phyloP scores from a whole-genome alignment of 345 rosid genomes.

The Angophora floribunda region DNA sequence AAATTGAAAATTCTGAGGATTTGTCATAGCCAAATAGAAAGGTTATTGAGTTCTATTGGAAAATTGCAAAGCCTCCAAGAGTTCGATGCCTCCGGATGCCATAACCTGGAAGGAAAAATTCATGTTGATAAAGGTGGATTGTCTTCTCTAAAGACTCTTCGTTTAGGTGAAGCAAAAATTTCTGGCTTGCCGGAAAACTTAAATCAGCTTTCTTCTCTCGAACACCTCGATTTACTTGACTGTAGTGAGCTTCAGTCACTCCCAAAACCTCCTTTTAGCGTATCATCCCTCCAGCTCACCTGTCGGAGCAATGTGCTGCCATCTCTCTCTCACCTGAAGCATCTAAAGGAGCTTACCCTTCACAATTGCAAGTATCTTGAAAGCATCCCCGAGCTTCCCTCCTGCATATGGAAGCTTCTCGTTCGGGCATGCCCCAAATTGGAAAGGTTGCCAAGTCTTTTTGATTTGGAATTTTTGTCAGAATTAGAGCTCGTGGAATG shows the following conservation, averaged over 20 bases:
- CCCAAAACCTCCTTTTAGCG: background rate
- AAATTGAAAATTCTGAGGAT: too few species aligned
- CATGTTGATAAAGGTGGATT: background rate
- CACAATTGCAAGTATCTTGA: background rate
- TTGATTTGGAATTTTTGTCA: too few species aligned
- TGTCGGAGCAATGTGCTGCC: background rate
- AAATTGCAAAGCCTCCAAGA: background rate
- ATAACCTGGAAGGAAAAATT: background rate
- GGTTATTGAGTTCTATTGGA: background rate
- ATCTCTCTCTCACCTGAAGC: background rate
- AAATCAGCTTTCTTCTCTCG: background rate
- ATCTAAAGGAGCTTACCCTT: background rate
- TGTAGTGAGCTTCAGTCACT: background rate
- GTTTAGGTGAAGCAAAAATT: fast-evolving
- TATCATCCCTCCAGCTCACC: background rate
- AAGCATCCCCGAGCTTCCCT: background rate
- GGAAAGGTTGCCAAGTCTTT: too few species aligned
- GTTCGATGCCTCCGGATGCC: background rate
- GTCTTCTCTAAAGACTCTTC: background rate
- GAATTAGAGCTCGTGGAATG: too few species aligned
- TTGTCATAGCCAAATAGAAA: too few species aligned
- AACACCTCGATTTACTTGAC: fast-evolving
- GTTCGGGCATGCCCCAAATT: background rate
- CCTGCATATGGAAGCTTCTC: fast-evolving
- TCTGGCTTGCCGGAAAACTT: background rate